These are phyloP conservation scores for Cryptosporidium bovis DNA, from an alignment of 169 alveolate genomes.

Conservation along the genomic window DNA sequence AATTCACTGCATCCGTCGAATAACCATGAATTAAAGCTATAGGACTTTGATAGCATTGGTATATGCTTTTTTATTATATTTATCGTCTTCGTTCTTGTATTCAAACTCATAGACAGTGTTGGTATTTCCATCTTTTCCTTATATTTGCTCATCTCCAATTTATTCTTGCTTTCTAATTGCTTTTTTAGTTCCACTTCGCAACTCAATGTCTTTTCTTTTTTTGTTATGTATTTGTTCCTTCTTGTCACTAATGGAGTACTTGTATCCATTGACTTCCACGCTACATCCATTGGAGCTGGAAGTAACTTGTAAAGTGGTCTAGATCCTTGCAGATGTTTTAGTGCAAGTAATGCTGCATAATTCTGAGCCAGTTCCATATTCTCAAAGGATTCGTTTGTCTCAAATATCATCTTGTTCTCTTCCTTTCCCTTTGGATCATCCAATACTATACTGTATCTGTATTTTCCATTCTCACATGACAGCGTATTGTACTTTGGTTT, in stretches of 20 bases:
- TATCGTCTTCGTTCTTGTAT: constrained; percentile 37
- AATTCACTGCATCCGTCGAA: constrained; percentile 20
- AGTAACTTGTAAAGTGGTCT: constrained; percentile 52
- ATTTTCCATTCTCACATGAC: constrained; percentile 12
- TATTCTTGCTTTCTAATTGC: constrained; percentile 19
- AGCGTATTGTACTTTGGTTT: constrained; percentile 37
- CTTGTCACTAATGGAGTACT: constrained; percentile 31
- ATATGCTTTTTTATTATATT: constrained; percentile 18
- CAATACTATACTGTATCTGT: constrained; percentile 36
- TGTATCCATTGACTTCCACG: constrained; percentile 64
- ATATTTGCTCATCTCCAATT: constrained; percentile 10
- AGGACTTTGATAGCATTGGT: constrained; percentile 48
- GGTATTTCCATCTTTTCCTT: constrained; percentile 69
- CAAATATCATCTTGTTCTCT: constrained; percentile 38
- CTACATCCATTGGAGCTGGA: constrained; percentile 65
- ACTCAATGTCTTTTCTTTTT: constrained; percentile 28
- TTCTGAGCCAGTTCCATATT: constrained; percentile 63
- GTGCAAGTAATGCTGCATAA: constrained; percentile 53
- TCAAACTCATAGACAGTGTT: constrained; percentile 43
- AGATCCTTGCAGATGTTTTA: constrained; percentile 16
- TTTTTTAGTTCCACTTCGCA: background rate
- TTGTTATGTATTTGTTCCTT: constrained; percentile 29
- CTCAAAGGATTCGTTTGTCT: constrained; percentile 40
- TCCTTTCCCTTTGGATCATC: constrained; percentile 51
- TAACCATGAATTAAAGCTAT: constrained; percentile 47